Conservation (phyloP, 805 yeast species). For the Metschnikowia aberdeeniae region DNA sequence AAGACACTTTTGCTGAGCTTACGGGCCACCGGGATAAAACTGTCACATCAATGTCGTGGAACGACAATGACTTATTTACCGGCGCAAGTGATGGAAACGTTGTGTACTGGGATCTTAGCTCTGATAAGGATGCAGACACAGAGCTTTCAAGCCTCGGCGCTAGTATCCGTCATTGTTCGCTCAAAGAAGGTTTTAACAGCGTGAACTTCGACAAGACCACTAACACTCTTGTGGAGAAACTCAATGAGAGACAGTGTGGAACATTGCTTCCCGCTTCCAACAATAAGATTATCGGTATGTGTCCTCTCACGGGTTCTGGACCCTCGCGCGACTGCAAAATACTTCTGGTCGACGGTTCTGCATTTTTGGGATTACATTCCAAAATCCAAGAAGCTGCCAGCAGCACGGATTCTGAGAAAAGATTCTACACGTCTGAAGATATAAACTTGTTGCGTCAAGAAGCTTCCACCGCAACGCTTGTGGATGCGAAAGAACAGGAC, state of each 20-base stretch:
- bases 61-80: constrained; percentile 47
- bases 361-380: constrained; percentile 56
- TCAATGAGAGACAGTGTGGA: constrained; percentile 52
- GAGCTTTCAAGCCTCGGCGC: constrained; percentile 14
- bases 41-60: constrained; percentile 62
- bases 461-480: constrained; percentile 12
- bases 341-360: constrained; percentile 50
- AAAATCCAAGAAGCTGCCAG: constrained; percentile 29
- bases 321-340: constrained; percentile 32
- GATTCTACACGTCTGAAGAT: constrained; percentile 27
- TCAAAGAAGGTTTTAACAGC: constrained; percentile 45
- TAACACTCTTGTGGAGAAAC: constrained; percentile 27
- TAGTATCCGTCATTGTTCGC: constrained; percentile 31
- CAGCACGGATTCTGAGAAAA: constrained; percentile 11
- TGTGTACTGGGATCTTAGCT: constrained; percentile 59
- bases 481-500: constrained; percentile 1
- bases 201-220: constrained; percentile 32
- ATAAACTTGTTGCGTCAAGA: constrained; percentile 8
- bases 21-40: constrained; percentile 50
- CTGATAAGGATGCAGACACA: constrained; percentile 13
- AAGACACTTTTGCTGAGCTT: constrained; percentile 49
- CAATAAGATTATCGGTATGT: constrained; percentile 44
- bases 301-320: constrained; percentile 24
- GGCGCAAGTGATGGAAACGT: constrained; percentile 64
- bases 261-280: constrained; percentile 60